Evolutionary conservation across 73 alveolate genomes (phyloP), one percentile per base, ranked within the genome.

Genomic region (Symbiodinium pilosum): DNA sequence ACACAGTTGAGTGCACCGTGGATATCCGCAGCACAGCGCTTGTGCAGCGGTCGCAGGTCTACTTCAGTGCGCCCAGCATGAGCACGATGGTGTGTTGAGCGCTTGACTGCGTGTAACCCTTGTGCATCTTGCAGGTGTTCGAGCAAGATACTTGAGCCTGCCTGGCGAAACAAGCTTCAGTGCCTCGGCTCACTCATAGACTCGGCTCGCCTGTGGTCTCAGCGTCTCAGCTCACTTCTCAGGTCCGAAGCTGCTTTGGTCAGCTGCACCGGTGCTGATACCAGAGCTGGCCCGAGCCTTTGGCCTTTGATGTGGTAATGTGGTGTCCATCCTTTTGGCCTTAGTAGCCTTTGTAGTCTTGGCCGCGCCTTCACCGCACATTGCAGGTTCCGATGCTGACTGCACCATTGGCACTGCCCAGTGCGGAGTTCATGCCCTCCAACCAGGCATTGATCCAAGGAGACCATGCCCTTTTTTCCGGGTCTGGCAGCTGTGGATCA

Each of bases 151-250:
- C 77, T 51, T 91, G 77, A 91, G 97, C 32, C 77, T 91, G 97
- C 97, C 97, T 14, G 39, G 75, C 81, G 97, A 91, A 88, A 69
- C 97, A 85, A 68, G 28, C 81, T 91, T 69, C 88, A 91, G 97
- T 1, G 86, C 86, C 86, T 16, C 16, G 77, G 6, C 21, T 6
- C 59, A 47, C 59, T 14, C n/a, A n/a, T n/a, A n/a, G n/a, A n/a
- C n/a, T n/a, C n/a, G n/a, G n/a, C n/a, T n/a, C n/a, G n/a, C n/a
- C n/a, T n/a, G n/a, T n/a, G n/a, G n/a, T n/a, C n/a, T n/a, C n/a
- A 47, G 59, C 59, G 59, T 47, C 59, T 47, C 59, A n/a, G n/a
- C n/a, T 47, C 14, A 36, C 77, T 64, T 0, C 77, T 28, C 38
- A 64, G 77, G 77, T 28, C 77, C 77, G 7, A 64, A 64, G 77